These are phyloP conservation scores for Globisporangium megalacanthum DNA, from an alignment of 352 stramenopile genomes.

Conservation along the genomic window DNA sequence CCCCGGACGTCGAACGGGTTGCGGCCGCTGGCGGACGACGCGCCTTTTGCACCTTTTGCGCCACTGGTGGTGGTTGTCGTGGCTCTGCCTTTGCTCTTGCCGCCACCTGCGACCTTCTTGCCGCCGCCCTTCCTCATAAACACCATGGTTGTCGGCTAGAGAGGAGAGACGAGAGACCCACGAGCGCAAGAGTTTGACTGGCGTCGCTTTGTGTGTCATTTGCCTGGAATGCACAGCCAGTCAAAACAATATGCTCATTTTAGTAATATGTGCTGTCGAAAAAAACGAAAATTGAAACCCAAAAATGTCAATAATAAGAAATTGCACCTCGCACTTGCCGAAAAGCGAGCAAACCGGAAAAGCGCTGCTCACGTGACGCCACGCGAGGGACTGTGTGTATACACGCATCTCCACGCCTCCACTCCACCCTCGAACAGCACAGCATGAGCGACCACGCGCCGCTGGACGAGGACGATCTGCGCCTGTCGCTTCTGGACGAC, in stretches of 20 bases:
- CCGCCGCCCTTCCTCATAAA: slow-evolving; percentile 41
- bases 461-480: slow-evolving; percentile 12
- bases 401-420: neutral
- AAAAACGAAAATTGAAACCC: neutral
- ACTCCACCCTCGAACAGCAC: neutral
- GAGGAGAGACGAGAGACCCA: too few species aligned
- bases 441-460: slow-evolving; percentile 1
- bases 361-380: too few species aligned
- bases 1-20: slow-evolving; percentile 90
- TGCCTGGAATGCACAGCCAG: neutral
- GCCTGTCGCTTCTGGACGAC: slow-evolving; percentile 9
- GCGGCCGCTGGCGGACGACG: slow-evolving; percentile 20
- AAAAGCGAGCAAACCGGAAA: neutral
- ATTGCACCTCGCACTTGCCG: neutral
- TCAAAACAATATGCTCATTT: neutral
- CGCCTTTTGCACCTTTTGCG: slow-evolving; percentile 15
- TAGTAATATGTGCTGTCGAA: neutral
- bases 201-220: too few species aligned
- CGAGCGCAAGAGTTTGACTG: too few species aligned
- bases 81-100: slow-evolving; percentile 2
- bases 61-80: slow-evolving; percentile 9
- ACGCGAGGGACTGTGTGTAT: neutral
- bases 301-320: neutral
- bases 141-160: slow-evolving; percentile 17
- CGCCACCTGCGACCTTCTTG: slow-evolving; percentile 23